These are phyloP conservation scores for Suillus lakei DNA, from an alignment of 768 basidiomycete genomes.

Conservation along the genomic window DNA sequence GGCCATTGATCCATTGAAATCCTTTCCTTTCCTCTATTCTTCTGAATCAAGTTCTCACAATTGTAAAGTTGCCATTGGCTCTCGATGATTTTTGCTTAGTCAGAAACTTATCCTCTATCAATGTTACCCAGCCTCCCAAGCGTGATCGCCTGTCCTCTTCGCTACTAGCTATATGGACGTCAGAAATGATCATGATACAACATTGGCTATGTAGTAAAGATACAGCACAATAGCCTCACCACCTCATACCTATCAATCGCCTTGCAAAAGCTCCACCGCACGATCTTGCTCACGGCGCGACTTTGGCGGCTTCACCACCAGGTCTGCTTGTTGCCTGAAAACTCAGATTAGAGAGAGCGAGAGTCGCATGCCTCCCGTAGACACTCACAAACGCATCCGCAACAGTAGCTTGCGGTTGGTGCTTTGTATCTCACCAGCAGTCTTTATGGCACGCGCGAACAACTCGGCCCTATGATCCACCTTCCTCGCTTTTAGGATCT, in stretches of 20 bases:
- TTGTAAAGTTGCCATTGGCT: neutral
- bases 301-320: constrained; percentile 72
- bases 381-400: constrained; percentile 78
- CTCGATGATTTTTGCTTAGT: neutral
- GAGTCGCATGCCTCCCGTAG: neutral
- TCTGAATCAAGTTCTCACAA: no score
- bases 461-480: constrained; percentile 79
- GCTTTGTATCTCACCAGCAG: constrained; percentile 71
- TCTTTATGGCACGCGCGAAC: constrained; percentile 75
- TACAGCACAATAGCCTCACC: neutral
- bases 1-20: no score
- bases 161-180: neutral
- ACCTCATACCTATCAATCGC: neutral
- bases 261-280: neutral
- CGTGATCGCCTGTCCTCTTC: neutral
- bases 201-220: neutral
- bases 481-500: constrained; percentile 83
- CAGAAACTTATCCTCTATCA: neutral
- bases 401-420: constrained; percentile 81
- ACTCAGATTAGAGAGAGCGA: neutral
- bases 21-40: neutral
- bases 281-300: constrained; percentile 30
- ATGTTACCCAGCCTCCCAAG: neutral
- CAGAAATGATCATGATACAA: neutral
- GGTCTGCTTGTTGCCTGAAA: constrained; percentile 78